A percentile compares a stretch with the other conserved stretches of the same genome.
phyloP scores from a whole-genome alignment of 1,284 basidiomycete species.

The Stereum hirsutum region DNA sequence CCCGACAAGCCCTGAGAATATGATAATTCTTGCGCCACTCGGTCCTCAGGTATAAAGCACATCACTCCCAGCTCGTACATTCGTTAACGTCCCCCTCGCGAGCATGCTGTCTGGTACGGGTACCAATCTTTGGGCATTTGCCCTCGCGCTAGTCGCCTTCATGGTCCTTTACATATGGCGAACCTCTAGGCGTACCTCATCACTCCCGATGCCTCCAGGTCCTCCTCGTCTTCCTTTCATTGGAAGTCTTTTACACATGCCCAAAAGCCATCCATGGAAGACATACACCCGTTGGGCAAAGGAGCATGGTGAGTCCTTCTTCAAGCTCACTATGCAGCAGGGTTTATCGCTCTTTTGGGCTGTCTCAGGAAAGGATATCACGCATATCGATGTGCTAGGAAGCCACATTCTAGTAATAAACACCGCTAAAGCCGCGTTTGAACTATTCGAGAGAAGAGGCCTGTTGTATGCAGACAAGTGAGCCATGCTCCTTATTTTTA shows the following conservation, averaged over 20 bases:
- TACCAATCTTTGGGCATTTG: too few relatives aligned
- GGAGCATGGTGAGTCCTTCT: constrained; percentile 5
- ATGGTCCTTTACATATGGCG: too few relatives aligned
- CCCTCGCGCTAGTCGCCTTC: too few relatives aligned
- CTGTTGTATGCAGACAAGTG: constrained; percentile 11
- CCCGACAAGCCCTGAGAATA: too few relatives aligned
- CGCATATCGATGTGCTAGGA: constrained; percentile 7
- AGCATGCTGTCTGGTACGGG: too few relatives aligned
- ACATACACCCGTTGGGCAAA: constrained; percentile 8
- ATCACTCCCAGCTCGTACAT: too few relatives aligned
- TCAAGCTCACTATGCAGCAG: background rate
- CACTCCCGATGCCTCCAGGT: constrained; percentile 12
- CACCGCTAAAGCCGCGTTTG: constrained; percentile 8
- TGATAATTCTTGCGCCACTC: too few relatives aligned
- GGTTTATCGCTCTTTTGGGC: background rate
- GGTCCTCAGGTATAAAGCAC: too few relatives aligned
- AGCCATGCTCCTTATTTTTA: background rate
- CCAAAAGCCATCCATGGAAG: constrained; percentile 4
- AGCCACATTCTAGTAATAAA: constrained; percentile 11
- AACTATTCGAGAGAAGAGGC: constrained; percentile 9
- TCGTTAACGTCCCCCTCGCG: too few relatives aligned
- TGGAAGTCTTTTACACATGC: constrained; percentile 11
- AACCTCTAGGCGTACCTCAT: too few relatives aligned
- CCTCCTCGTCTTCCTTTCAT: constrained; percentile 10
- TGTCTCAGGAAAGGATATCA: constrained; percentile 7